Conservation (phyloP, 345 rosid species). For the Aquilaria malaccensis region DNA sequence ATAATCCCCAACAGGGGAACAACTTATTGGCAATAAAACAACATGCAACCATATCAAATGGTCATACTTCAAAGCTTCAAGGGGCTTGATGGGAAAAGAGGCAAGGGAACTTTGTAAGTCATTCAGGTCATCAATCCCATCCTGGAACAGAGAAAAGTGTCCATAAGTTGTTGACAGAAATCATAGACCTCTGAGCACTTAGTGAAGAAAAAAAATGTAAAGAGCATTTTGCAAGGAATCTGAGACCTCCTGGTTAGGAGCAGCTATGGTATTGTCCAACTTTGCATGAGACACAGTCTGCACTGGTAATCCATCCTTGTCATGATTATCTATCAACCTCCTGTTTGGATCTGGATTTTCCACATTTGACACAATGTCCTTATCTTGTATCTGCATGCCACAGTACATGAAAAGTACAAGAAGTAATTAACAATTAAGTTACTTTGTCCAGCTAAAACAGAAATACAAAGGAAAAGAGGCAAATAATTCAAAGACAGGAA, state of each 20-base stretch:
- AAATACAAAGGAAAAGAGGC: slow-evolving; percentile 1
- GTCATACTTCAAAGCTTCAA: slow-evolving; percentile 72
- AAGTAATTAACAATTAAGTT: slow-evolving; percentile 4
- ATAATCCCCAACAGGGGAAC: neutral
- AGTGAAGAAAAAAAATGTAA: neutral
- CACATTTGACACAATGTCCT: slow-evolving; percentile 44
- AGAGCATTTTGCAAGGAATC: slow-evolving; percentile 8
- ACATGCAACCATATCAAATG: slow-evolving; percentile 3
- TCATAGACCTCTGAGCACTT: slow-evolving; percentile 8
- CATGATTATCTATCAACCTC: slow-evolving; percentile 36
- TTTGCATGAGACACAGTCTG: slow-evolving; percentile 36
- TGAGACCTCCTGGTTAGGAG: slow-evolving; percentile 57
- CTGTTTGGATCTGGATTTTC: slow-evolving; percentile 38
- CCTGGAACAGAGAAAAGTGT: slow-evolving; percentile 45
- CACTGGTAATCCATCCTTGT: slow-evolving; percentile 27
- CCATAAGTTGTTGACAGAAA: slow-evolving; percentile 14
- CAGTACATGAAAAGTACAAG: slow-evolving; percentile 12
- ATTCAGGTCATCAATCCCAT: slow-evolving; percentile 41
- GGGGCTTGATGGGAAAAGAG: slow-evolving; percentile 77
- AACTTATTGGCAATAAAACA: slow-evolving; percentile 1
- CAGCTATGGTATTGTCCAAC: slow-evolving; percentile 37
- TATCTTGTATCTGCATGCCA: slow-evolving; percentile 62
- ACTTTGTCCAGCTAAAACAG: neutral
- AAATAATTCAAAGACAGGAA: neutral
- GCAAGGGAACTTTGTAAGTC: slow-evolving; percentile 78